phyloP scores from a whole-genome alignment of 345 rosid genomes.

The Kernera saxatilis region DNA sequence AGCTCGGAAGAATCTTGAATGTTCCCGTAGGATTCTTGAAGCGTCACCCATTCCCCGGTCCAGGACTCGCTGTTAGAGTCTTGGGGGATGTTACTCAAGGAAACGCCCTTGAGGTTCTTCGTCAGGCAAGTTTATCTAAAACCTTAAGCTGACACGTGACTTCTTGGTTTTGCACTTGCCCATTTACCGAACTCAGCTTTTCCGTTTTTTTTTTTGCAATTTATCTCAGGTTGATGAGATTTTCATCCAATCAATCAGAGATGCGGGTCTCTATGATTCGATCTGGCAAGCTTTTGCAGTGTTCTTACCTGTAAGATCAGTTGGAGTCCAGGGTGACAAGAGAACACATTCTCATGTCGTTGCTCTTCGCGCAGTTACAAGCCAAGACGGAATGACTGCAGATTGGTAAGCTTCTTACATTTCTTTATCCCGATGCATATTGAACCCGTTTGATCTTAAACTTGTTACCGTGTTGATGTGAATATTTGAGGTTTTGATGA shows the following conservation, averaged over 20 bases:
- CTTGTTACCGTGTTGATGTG: not conserved
- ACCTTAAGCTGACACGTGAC: not conserved
- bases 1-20: conserved; percentile 74
- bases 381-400: conserved; percentile 99
- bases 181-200: not conserved
- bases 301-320: conserved; percentile 89
- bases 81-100: conserved; percentile 92
- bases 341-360: conserved; percentile 98
- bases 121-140: conserved; percentile 47
- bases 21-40: conserved; percentile 82
- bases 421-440: not conserved
- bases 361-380: conserved; percentile 97
- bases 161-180: not conserved
- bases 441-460: not conserved
- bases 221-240: conserved; percentile 82
- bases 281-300: conserved; percentile 99
- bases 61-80: conserved; percentile 96
- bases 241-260: conserved; percentile 92
- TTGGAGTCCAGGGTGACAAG: conserved; percentile 99
- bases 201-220: not conserved
- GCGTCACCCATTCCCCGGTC: conserved; percentile 99
- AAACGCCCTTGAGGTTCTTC: conserved; percentile 82
- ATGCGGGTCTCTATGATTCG: conserved; percentile 85
- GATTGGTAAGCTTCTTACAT: conserved; percentile 61
- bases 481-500: not conserved